Evolutionary conservation across 2,329 filamentous ascomycete species (phyloP).

Genomic region (Sporothrix humicola): DNA sequence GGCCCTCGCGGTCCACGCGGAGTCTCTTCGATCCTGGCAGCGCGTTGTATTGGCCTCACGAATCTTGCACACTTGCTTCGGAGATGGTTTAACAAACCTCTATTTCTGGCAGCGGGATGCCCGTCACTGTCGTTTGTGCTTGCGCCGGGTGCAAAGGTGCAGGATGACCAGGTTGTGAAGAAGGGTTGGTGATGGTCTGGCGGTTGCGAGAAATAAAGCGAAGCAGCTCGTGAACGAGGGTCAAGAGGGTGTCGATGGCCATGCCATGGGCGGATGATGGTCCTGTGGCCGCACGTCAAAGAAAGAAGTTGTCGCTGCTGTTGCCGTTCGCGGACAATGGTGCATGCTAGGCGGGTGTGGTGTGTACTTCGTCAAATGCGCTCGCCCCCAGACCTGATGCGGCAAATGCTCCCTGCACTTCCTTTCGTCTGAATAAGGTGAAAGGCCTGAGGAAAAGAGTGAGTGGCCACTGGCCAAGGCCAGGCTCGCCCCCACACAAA

Average conservation of each 20-base stretch:
- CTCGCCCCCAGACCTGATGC: neutral
- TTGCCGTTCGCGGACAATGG: neutral
- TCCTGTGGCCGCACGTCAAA: neutral
- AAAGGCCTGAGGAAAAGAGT: neutral
- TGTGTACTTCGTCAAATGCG: neutral
- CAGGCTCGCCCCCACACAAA: conserved; percentile 9
- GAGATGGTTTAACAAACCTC: conserved; percentile 24
- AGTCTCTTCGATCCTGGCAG: conserved; percentile 3
- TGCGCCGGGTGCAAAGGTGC: neutral
- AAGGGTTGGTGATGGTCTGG: neutral
- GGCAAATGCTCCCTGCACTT: conserved; percentile 14
- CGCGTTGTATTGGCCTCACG: neutral
- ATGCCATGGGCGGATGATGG: conserved; percentile 23
- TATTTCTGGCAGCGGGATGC: neutral
- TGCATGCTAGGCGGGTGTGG: neutral
- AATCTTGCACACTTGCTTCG: neutral
- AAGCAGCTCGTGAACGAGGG: conserved; percentile 18
- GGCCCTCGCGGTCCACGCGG: neutral
- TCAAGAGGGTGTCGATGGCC: conserved; percentile 31
- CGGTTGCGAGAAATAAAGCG: neutral
- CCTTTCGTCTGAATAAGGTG: neutral
- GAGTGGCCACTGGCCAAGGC: neutral
- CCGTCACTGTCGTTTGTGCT: neutral
- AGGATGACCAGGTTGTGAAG: neutral
- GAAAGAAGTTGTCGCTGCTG: neutral